These are phyloP conservation scores for Colletotrichum sp. DNA, from an alignment of 2,329 filamentous ascomycete genomes.

Conservation along the genomic window DNA sequence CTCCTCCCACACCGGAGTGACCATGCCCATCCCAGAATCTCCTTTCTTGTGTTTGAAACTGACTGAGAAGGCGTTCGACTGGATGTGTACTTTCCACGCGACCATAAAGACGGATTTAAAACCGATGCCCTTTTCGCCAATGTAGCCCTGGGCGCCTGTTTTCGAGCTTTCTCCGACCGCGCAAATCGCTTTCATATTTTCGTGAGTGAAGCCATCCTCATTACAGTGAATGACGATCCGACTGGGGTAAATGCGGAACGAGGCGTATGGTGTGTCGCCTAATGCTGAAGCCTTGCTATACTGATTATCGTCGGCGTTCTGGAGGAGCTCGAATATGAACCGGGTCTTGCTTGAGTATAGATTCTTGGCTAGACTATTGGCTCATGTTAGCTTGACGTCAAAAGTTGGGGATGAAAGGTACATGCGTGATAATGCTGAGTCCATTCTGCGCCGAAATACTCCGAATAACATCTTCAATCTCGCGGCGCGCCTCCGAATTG, in stretches of 20 bases:
- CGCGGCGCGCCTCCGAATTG: neutral
- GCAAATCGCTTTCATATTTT: conserved; percentile 52
- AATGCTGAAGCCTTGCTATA: conserved; percentile 29
- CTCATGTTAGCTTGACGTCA: neutral
- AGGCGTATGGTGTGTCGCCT: conserved; percentile 37
- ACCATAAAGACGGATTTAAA: conserved; percentile 58
- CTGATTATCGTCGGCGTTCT: conserved; percentile 59
- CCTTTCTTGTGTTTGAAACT: conserved; percentile 38
- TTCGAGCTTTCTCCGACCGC: conserved; percentile 51
- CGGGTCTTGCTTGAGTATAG: neutral
- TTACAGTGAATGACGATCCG: conserved; percentile 54
- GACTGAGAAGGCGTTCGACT: conserved; percentile 49
- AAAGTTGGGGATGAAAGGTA: accelerated
- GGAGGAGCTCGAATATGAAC: conserved; percentile 58
- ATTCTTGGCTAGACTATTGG: neutral
- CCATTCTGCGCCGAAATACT: neutral
- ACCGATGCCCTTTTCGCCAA: conserved; percentile 57
- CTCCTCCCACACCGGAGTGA: conserved; percentile 35
- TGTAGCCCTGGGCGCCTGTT: conserved; percentile 41
- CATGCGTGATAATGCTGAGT: neutral
- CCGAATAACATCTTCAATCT: neutral
- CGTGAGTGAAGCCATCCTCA: conserved; percentile 48
- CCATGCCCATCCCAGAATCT: conserved; percentile 56
- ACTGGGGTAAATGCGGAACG: conserved; percentile 32
- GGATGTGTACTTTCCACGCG: conserved; percentile 47